Conservation (phyloP, 805 yeast species). For the Ascoidea tarda region DNA sequence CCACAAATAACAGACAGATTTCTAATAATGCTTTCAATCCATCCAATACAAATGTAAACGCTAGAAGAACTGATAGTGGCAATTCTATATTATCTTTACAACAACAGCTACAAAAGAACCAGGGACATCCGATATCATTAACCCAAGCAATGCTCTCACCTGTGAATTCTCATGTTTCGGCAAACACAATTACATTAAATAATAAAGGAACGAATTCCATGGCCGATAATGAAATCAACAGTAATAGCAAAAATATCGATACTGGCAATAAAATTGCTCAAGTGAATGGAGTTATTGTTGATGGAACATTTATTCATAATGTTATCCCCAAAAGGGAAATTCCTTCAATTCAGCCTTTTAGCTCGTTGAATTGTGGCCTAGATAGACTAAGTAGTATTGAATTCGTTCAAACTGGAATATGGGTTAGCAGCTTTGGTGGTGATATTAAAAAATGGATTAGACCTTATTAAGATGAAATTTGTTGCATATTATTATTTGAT, state of each 20-base stretch:
- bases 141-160: not conserved
- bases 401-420: constrained; percentile 18
- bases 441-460: constrained; percentile 26
- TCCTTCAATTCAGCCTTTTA: constrained; percentile 20
- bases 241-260: not conserved
- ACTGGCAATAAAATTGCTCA: not conserved
- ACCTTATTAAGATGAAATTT: constrained; percentile 1
- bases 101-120: not conserved
- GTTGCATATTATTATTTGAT: too few species aligned
- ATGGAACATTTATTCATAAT: constrained; percentile 14
- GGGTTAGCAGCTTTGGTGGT: constrained; percentile 24
- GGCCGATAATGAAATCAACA: not conserved
- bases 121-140: constrained; percentile 2
- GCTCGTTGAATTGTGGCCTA: constrained; percentile 17
- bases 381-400: constrained; percentile 21
- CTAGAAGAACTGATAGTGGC: not conserved
- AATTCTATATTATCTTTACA: not conserved
- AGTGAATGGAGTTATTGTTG: not conserved
- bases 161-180: too few species aligned
- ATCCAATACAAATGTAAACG: not conserved
- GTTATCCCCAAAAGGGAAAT: constrained; percentile 13
- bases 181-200: not conserved
- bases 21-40: not conserved
- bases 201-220: not conserved
- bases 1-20: not conserved